phyloP scores from a whole-genome alignment of 179 eudicot species.

The Carnegiea gigantea region DNA sequence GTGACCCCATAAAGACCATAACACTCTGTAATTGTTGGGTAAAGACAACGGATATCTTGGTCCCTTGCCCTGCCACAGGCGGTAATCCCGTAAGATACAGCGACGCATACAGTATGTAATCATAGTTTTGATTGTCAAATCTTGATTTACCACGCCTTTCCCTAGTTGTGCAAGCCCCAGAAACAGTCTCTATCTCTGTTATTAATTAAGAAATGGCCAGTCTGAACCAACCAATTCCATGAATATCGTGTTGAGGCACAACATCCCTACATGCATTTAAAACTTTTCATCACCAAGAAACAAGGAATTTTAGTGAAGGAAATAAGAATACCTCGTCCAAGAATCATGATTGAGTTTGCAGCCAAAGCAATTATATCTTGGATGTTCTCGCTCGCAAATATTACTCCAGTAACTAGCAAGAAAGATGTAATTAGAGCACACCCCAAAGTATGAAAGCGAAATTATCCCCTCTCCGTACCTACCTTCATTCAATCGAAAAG shows the following conservation, averaged over 20 bases:
- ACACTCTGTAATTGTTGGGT: neutral
- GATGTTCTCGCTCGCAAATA: constrained; percentile 74
- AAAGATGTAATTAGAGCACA: neutral
- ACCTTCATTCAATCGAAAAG: neutral
- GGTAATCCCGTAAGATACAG: no score
- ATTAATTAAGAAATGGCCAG: neutral
- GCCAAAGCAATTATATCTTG: constrained; percentile 64
- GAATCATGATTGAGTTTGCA: constrained; percentile 61
- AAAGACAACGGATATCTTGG: no score
- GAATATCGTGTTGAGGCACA: no score
- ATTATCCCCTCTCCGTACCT: neutral
- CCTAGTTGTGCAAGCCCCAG: no score
- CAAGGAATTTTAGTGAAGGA: neutral
- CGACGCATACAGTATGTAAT: no score
- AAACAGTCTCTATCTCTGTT: neutral
- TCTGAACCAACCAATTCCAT: neutral
- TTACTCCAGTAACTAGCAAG: constrained; percentile 56
- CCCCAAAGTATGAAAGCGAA: neutral
- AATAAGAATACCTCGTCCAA: constrained; percentile 72
- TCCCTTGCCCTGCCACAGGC: no score
- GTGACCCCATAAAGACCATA: neutral
- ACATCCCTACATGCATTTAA: neutral
- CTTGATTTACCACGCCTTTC: neutral
- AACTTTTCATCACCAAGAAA: neutral
- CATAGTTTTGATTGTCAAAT: neutral